Percentiles rank a stretch among this genome's conserved stretches.
Conservation (phyloP, 345 rosid species). For the Acer saccharum region DNA sequence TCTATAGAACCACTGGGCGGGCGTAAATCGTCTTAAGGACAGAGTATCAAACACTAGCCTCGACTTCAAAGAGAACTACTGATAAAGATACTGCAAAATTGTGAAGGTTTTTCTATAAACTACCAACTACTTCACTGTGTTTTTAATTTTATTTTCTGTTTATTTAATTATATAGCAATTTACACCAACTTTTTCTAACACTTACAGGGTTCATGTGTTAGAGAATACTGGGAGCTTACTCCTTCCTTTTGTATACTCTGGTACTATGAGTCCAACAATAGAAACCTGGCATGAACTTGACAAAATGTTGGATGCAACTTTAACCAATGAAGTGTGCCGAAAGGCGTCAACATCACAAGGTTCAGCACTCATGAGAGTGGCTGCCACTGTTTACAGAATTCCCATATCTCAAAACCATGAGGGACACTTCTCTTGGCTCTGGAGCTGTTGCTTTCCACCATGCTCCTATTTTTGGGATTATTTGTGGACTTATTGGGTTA, state of each 20-base stretch:
- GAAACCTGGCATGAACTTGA: conserved; percentile 57
- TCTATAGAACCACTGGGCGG: no score
- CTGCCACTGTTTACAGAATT: conserved; percentile 69
- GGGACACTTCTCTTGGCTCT: conserved; percentile 44
- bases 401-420: conserved; percentile 53
- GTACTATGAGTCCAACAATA: conserved; percentile 44
- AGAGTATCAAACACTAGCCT: no score
- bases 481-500: conserved; percentile 75
- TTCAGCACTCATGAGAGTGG: conserved; percentile 74
- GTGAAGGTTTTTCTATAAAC: no score
- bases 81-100: no score
- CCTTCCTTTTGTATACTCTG: conserved; percentile 75
- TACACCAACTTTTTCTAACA: no score
- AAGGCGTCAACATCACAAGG: conserved; percentile 83
- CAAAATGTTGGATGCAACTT: conserved; percentile 56
- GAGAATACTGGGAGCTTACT: conserved; percentile 76
- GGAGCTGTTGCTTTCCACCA: conserved; percentile 57
- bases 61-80: no score
- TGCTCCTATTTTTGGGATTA: conserved; percentile 73
- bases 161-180: no score
- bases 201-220: conserved; percentile 48
- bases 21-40: no score
- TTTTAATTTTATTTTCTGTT: no score
- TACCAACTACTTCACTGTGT: no score
- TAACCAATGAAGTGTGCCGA: conserved; percentile 71